Conservation (phyloP, 495 filamentous ascomycete species). For the Penicillium mononematosum region DNA sequence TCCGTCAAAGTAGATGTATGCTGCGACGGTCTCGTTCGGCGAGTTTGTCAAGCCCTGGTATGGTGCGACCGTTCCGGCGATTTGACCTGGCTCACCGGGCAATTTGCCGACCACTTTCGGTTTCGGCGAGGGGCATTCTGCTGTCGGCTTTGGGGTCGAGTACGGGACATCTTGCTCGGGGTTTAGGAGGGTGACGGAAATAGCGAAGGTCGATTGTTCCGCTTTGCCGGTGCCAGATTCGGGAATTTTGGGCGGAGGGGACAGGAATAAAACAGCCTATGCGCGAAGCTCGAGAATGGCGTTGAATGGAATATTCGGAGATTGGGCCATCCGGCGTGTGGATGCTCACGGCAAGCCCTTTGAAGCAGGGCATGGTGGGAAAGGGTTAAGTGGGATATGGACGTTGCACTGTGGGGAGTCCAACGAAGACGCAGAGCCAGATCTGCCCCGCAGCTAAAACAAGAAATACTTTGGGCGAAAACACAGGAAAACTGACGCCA, state of each 20-base stretch:
- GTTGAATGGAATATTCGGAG: constrained; percentile 90
- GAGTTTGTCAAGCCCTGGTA: constrained; percentile 88
- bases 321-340: constrained; percentile 87
- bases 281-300: constrained; percentile 82
- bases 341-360: constrained; percentile 94
- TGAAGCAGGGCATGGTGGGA: constrained; percentile 87
- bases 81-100: constrained; percentile 56
- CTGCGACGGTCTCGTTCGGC: constrained; percentile 92
- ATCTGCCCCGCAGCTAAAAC: constrained; percentile 6
- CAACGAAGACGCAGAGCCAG: constrained; percentile 8
- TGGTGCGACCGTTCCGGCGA: constrained; percentile 61
- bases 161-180: constrained; percentile 86
- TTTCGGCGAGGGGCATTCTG: constrained; percentile 69
- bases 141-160: constrained; percentile 73
- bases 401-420: constrained; percentile 10
- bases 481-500: constrained; percentile 7
- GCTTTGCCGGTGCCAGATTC: constrained; percentile 64
- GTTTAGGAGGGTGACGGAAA: constrained; percentile 93
- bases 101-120: constrained; percentile 75
- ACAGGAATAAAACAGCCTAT: constrained; percentile 98
- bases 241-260: constrained; percentile 78
- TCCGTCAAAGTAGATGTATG: constrained; percentile 99
- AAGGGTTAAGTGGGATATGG: constrained; percentile 10
- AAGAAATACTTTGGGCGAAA: constrained; percentile 5
- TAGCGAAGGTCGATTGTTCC: constrained; percentile 90